phyloP scores from a whole-genome alignment of 371 early-diverging fungal species.

The Coemansia sp. region DNA sequence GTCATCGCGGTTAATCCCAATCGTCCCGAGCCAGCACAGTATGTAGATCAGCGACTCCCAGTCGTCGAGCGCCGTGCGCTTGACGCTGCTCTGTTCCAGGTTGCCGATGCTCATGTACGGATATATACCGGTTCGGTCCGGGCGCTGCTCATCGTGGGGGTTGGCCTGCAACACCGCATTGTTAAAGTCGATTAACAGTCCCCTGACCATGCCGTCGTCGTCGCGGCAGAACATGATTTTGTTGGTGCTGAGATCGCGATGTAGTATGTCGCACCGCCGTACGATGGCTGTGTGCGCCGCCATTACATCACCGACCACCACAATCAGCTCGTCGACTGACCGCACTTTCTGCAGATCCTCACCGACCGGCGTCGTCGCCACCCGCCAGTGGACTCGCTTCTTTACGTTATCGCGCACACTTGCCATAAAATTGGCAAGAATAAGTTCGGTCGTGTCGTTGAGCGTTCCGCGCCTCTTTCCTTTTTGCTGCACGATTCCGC shows the following conservation, averaged over 20 bases:
- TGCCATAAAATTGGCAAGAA: too few species aligned
- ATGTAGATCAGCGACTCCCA: conserved; percentile 29
- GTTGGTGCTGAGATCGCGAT: conserved; percentile 19
- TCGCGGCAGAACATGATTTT: conserved; percentile 15
- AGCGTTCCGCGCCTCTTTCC: too few species aligned
- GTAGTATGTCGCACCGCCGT: conserved; percentile 4
- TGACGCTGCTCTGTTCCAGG: neutral
- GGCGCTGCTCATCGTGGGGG: neutral
- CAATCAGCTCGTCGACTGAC: conserved; percentile 15
- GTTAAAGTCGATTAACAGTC: conserved; percentile 23
- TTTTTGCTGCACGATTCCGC: too few species aligned
- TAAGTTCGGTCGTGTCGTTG: too few species aligned
- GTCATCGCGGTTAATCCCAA: neutral
- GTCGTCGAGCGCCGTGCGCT: conserved; percentile 20
- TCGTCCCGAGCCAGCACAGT: conserved; percentile 14
- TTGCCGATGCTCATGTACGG: conserved; percentile 28
- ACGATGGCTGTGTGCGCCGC: neutral
- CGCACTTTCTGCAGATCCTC: neutral
- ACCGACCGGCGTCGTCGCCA: conserved; percentile 21
- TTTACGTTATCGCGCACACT: too few species aligned
- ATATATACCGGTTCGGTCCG: conserved; percentile 10
- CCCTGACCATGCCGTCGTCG: conserved; percentile 2
- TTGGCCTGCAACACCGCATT: conserved; percentile 1
- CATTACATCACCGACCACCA: conserved; percentile 16
- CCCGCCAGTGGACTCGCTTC: conserved; percentile 5